phyloP scores from a whole-genome alignment of 768 basidiomycete genomes.

The Cystobasidium tubakii region DNA sequence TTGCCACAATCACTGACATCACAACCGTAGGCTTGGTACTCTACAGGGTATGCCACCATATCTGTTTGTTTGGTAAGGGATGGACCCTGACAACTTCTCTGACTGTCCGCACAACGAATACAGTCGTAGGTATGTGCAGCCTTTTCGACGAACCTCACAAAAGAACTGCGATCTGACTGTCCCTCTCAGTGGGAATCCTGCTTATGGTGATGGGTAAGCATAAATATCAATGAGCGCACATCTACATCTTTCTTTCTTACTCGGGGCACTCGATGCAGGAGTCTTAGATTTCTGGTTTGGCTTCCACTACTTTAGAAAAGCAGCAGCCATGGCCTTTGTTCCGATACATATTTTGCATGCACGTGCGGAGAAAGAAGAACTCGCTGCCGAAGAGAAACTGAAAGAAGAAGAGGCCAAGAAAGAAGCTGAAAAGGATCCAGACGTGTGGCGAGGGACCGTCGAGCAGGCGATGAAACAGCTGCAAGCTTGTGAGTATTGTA shows the following conservation, averaged over 20 bases:
- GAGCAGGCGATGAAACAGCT: constrained; percentile 4
- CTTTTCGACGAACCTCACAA: too few relatives aligned
- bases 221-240: too few relatives aligned
- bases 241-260: not conserved
- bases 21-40: not conserved
- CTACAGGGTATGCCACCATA: constrained; percentile 9
- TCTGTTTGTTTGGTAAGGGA: too few relatives aligned
- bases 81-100: too few relatives aligned
- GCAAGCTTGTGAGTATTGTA: not conserved
- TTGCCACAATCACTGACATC: not conserved
- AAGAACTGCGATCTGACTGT: too few relatives aligned
- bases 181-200: not conserved
- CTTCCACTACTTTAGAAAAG: not conserved
- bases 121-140: constrained; percentile 2
- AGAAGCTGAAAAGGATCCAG: not conserved
- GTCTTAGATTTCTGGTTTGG: constrained; percentile 1
- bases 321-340: not conserved
- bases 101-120: too few relatives aligned
- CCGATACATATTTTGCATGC: not conserved
- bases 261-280: not conserved
- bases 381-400: not conserved
- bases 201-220: constrained; percentile 1
- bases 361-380: not conserved
- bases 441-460: not conserved
- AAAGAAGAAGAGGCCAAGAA: not conserved